Evolutionary conservation across 306 rosid species (phyloP).

Genomic region (Cicer pinnatifidum): DNA sequence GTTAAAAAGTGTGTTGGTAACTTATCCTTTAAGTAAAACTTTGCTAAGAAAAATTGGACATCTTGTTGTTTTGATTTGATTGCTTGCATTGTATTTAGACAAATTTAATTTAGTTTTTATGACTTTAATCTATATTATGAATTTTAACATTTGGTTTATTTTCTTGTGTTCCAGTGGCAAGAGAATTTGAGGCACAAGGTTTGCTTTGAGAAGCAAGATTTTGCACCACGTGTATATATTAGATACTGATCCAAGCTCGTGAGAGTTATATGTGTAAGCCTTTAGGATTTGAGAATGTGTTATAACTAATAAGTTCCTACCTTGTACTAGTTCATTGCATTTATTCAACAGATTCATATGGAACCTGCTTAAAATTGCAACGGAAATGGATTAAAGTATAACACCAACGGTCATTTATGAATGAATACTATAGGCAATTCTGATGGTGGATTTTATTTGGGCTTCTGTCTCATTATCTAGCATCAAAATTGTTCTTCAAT

Average conservation of each 20-base stretch:
- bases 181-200: constrained; percentile 58
- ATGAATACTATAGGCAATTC: constrained; percentile 12
- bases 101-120: background rate
- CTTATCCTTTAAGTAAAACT: too few relatives aligned
- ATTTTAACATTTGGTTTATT: constrained; percentile 13
- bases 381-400: constrained; percentile 15
- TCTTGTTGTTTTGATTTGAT: constrained; percentile 22
- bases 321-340: constrained; percentile 31
- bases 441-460: constrained; percentile 5
- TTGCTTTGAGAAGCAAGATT: constrained; percentile 52
- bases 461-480: too few relatives aligned
- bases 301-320: background rate
- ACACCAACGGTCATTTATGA: constrained; percentile 20
- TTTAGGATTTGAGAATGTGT: constrained; percentile 32
- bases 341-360: constrained; percentile 31
- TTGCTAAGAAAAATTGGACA: too few relatives aligned
- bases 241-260: constrained; percentile 26
- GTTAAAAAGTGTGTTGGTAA: background rate
- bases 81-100: constrained; percentile 9
- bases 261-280: constrained; percentile 21
- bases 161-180: constrained; percentile 58
- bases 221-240: constrained; percentile 46
- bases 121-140: background rate
- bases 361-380: constrained; percentile 11
- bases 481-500: constrained; percentile 1